phyloP scores from a whole-genome alignment of 108 stramenopile species.

The Skeletonema costatum region DNA sequence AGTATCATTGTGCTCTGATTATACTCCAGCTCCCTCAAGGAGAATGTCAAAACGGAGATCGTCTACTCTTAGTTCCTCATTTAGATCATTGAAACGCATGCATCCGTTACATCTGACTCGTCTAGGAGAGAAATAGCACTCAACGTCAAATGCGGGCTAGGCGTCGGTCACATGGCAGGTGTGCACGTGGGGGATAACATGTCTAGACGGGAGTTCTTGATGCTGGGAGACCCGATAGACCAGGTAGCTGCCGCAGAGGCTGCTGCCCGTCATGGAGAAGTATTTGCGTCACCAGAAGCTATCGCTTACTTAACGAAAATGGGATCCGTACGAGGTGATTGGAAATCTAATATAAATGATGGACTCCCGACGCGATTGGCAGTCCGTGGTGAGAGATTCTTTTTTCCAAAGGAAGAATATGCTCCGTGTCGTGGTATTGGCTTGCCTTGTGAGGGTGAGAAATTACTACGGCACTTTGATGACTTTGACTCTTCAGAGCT shows the following conservation, averaged over 20 bases:
- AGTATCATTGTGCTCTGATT: constrained; percentile 59
- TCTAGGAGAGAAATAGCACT: constrained; percentile 26
- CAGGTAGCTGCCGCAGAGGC: constrained; percentile 53
- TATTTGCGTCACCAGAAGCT: constrained; percentile 48
- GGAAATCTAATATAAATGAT: neutral
- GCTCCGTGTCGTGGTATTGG: constrained; percentile 9
- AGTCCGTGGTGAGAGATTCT: constrained; percentile 12
- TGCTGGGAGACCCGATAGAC: constrained; percentile 64
- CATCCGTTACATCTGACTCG: too few relatives aligned
- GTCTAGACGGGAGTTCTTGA: constrained; percentile 48
- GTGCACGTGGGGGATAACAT: constrained; percentile 43
- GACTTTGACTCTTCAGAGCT: constrained; percentile 47
- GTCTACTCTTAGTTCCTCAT: neutral
- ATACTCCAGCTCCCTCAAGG: constrained; percentile 3
- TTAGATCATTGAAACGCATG: neutral
- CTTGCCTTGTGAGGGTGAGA: constrained; percentile 28
- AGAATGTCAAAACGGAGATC: neutral
- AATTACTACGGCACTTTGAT: constrained; percentile 22
- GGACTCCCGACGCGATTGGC: constrained; percentile 27
- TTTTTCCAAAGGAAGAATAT: neutral
- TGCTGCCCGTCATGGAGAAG: constrained; percentile 46
- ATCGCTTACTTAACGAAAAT: constrained; percentile 10
- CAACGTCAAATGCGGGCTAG: constrained; percentile 68
- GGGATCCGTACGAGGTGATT: constrained; percentile 12
- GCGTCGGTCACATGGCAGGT: constrained; percentile 51